Evolutionary conservation across 192 early-diverging fungal species (phyloP).

Genomic region (Tieghemiomyces parasiticus): DNA sequence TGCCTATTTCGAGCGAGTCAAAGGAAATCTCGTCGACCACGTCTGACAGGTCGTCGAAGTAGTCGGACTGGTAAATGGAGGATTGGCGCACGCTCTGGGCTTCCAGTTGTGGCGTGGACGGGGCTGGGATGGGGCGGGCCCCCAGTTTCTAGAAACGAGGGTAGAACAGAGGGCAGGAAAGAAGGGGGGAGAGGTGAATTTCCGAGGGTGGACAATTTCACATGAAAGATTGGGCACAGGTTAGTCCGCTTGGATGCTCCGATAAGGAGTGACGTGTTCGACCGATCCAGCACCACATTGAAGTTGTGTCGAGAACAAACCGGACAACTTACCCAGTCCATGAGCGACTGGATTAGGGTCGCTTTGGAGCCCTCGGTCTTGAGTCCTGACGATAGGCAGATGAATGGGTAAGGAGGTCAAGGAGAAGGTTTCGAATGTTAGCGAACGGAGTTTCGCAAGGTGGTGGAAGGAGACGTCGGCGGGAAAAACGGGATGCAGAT

Average conservation of each 20-base stretch:
- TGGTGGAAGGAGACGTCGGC: no score
- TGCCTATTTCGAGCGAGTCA: constrained; percentile 38
- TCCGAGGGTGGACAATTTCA: not conserved
- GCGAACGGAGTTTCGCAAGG: no score
- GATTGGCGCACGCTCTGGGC: constrained; percentile 27
- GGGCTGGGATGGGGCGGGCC: constrained; percentile 46
- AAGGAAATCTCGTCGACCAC: constrained; percentile 43
- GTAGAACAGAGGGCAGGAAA: not conserved
- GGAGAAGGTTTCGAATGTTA: no score
- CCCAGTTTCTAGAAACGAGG: constrained; percentile 33
- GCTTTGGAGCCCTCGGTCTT: constrained; percentile 46
- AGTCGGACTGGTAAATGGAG: constrained; percentile 24
- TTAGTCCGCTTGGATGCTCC: no score
- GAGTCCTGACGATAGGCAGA: constrained; percentile 27
- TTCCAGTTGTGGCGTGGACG: constrained; percentile 47
- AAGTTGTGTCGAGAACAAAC: no score
- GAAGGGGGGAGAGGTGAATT: not conserved
- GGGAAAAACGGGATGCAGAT: no score
- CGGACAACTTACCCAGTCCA: constrained; percentile 52
- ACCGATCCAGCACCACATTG: no score
- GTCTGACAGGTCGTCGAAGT: constrained; percentile 31
- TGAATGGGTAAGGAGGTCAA: no score
- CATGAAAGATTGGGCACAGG: no score
- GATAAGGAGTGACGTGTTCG: no score
- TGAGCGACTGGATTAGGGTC: constrained; percentile 35